phyloP scores from a whole-genome alignment of 495 filamentous ascomycete genomes.

The Haplographium delicatum region DNA sequence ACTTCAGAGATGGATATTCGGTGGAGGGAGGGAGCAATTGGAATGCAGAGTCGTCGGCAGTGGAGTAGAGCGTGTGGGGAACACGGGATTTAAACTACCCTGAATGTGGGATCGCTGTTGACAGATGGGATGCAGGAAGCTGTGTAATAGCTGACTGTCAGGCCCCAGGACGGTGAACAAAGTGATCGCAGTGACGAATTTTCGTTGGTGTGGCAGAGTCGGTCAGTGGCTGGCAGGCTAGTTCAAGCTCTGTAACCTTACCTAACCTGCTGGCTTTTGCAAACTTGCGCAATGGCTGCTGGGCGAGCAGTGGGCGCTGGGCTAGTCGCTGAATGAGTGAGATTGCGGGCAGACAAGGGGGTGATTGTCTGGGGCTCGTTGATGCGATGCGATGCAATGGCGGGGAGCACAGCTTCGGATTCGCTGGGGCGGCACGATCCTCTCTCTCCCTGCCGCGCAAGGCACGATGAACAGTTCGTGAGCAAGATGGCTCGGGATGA shows the following conservation, averaged over 20 bases:
- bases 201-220: not conserved
- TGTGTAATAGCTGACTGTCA: conserved; percentile 5
- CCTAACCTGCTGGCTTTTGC: not conserved
- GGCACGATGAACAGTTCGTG: not conserved
- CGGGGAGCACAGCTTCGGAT: not conserved
- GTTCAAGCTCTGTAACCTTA: not conserved
- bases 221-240: not conserved
- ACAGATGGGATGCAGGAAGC: not conserved
- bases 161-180: not conserved
- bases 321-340: not conserved
- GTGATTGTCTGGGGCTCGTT: conserved; percentile 5
- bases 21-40: too few relatives aligned
- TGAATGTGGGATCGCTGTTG: not conserved
- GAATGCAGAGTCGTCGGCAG: too few relatives aligned
- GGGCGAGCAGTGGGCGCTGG: not conserved
- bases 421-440: conserved; percentile 11
- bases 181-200: too few relatives aligned
- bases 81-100: too few relatives aligned
- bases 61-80: too few relatives aligned
- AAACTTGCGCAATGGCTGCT: not conserved
- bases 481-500: not conserved
- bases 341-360: not conserved
- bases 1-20: too few relatives aligned
- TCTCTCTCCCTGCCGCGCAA: not conserved
- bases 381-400: conserved; percentile 12